A percentile compares a stretch with the other conserved stretches of the same genome.
Conservation (phyloP, 257 asterid genomes). For the Jacaranda mimosifolia region DNA sequence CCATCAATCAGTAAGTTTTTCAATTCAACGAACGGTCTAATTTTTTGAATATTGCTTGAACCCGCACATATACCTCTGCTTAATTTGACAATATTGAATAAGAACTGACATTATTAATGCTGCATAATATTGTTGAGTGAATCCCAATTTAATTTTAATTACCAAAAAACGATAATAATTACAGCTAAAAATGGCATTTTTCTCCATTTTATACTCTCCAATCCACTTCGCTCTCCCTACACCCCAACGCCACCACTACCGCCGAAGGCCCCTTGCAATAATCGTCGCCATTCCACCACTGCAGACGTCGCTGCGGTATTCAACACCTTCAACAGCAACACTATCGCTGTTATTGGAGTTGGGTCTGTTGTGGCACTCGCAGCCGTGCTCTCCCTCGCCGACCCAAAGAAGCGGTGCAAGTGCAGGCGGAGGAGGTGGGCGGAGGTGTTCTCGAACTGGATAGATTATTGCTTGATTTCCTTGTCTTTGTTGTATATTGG, state of each 20-base stretch:
- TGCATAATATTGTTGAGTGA: too few relatives aligned
- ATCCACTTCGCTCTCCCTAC: slow-evolving; percentile 50
- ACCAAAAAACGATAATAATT: not conserved
- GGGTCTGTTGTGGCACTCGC: slow-evolving; percentile 83
- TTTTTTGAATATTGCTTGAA: too few relatives aligned
- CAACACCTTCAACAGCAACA: slow-evolving; percentile 59
- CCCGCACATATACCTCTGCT: too few relatives aligned
- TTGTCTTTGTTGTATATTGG: too few relatives aligned
- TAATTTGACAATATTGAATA: too few relatives aligned
- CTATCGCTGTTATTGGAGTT: slow-evolving; percentile 76
- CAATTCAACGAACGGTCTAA: too few relatives aligned
- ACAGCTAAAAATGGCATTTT: slow-evolving; percentile 54
- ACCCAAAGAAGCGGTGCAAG: slow-evolving; percentile 78
- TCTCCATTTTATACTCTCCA: slow-evolving; percentile 56
- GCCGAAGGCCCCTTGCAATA: slow-evolving; percentile 43
- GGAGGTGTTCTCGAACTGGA: slow-evolving; percentile 44
- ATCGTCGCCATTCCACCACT: slow-evolving; percentile 67
- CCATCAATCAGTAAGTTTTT: too few relatives aligned
- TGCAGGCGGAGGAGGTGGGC: slow-evolving; percentile 94
- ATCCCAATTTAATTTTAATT: not conserved
- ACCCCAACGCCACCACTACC: slow-evolving; percentile 37
- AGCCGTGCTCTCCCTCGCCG: slow-evolving; percentile 74
- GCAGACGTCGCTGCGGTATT: slow-evolving; percentile 59
- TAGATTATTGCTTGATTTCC: too few relatives aligned
- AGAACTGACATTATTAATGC: too few relatives aligned